A percentile compares a stretch with the other conserved stretches of the same genome.
Evolutionary conservation across 306 rosid genomes (phyloP).

Genomic region (Morella rubra): DNA sequence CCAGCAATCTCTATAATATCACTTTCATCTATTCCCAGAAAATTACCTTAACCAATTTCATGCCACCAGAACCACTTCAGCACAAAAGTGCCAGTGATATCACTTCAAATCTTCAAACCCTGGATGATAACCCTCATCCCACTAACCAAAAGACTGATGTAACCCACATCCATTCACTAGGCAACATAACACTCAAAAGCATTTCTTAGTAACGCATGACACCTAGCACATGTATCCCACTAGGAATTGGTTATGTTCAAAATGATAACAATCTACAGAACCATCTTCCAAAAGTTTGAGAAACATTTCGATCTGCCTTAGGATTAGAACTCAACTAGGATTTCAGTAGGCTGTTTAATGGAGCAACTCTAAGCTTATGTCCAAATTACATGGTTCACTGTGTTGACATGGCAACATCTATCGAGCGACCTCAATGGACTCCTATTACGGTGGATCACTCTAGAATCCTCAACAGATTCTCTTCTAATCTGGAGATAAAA

Average conservation of each 20-base stretch:
- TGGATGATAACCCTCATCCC: neutral
- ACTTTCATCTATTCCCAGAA: neutral
- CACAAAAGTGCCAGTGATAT: neutral
- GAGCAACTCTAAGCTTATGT: neutral
- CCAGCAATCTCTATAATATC: neutral
- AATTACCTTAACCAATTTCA: neutral
- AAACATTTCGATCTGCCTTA: neutral
- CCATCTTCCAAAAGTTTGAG: neutral
- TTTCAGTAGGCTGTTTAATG: neutral
- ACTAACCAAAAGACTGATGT: neutral
- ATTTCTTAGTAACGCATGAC: neutral
- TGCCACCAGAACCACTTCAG: neutral
- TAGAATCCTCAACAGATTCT: too few relatives aligned
- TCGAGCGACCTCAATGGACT: too few relatives aligned
- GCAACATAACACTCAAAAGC: neutral
- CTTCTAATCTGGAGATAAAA: too few relatives aligned
- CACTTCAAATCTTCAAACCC: conserved; percentile 2
- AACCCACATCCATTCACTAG: neutral
- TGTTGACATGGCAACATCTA: neutral
- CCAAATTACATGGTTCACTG: neutral
- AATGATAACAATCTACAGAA: neutral
- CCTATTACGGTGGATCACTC: too few relatives aligned
- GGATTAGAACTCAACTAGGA: neutral
- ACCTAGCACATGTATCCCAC: neutral
- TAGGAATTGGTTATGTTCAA: neutral